These are phyloP conservation scores for Sapria himalayana DNA, from an alignment of 345 rosid genomes.

Conservation along the genomic window DNA sequence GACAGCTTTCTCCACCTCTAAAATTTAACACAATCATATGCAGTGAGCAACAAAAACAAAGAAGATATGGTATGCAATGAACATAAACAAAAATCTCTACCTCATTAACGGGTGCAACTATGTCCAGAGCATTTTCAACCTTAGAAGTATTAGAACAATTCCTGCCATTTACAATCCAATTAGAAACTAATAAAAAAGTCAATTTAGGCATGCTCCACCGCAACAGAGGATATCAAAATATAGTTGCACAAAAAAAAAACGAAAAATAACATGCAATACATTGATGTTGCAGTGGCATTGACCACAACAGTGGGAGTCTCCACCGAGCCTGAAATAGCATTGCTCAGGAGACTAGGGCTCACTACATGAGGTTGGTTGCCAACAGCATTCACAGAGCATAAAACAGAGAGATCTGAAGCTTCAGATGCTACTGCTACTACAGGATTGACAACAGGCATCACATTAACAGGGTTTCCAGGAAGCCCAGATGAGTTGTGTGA, in stretches of 20 bases:
- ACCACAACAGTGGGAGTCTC: conserved; percentile 12
- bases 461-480: conserved; percentile 44
- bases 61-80: too few relatives aligned
- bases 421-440: conserved; percentile 23
- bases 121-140: too few relatives aligned
- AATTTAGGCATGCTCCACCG: too few relatives aligned
- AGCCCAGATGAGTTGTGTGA: conserved; percentile 19
- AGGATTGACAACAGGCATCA: conserved; percentile 22
- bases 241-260: conserved; percentile 3
- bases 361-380: conserved; percentile 12
- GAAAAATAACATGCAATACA: conserved; percentile 22
- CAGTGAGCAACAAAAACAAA: too few relatives aligned
- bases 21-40: too few relatives aligned
- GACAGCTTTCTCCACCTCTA: too few relatives aligned
- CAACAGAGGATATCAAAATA: not conserved
- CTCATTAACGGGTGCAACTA: too few relatives aligned
- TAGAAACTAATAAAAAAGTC: too few relatives aligned
- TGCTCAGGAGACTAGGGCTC: conserved; percentile 13
- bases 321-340: conserved; percentile 18
- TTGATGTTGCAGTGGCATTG: conserved; percentile 20
- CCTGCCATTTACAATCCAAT: too few relatives aligned
- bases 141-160: too few relatives aligned
- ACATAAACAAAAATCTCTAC: too few relatives aligned
- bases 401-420: conserved; percentile 21
- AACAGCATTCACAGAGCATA: conserved; percentile 15